These are phyloP conservation scores for Globisporangium canariense DNA, from an alignment of 352 stramenopile genomes.

Conservation along the genomic window DNA sequence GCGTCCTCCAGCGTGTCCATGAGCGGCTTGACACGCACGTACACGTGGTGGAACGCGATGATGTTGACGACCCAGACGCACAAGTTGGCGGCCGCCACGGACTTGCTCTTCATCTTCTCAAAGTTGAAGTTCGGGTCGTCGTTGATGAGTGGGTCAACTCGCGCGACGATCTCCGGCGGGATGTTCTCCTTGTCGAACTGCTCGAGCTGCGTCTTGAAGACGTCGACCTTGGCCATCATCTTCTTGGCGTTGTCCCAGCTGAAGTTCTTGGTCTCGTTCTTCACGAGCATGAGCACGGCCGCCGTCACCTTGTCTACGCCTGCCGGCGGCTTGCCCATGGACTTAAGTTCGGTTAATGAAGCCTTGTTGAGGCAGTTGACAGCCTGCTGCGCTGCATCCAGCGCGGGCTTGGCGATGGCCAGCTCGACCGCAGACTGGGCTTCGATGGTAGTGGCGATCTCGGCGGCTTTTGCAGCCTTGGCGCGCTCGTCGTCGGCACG, in stretches of 20 bases:
- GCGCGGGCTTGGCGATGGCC: constrained; percentile 72
- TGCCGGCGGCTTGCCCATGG: constrained; percentile 82
- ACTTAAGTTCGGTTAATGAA: constrained; percentile 86
- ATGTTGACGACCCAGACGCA: constrained; percentile 95
- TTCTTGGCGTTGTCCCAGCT: constrained; percentile 95
- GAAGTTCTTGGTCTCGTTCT: constrained; percentile 92
- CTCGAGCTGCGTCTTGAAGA: constrained; percentile 90
- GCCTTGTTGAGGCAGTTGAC: constrained; percentile 90
- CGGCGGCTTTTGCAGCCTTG: constrained; percentile 66
- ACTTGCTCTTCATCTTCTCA: constrained; percentile 94
- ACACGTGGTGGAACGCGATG: constrained; percentile 90
- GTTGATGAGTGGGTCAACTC: constrained; percentile 80
- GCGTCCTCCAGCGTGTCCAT: constrained; percentile 91
- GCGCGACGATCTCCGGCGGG: constrained; percentile 78
- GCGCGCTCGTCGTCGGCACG: constrained; percentile 75
- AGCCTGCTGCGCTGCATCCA: constrained; percentile 80
- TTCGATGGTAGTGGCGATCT: constrained; percentile 66
- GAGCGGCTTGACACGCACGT: constrained; percentile 92
- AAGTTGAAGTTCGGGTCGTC: constrained; percentile 92
- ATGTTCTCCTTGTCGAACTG: constrained; percentile 92
- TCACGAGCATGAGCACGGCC: constrained; percentile 90
- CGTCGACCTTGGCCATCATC: constrained; percentile 94
- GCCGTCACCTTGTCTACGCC: constrained; percentile 90
- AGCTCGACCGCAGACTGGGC: constrained; percentile 68
- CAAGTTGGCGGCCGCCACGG: constrained; percentile 86